phyloP scores from a whole-genome alignment of 768 basidiomycete genomes.

The Pleurotus pulmonarius region DNA sequence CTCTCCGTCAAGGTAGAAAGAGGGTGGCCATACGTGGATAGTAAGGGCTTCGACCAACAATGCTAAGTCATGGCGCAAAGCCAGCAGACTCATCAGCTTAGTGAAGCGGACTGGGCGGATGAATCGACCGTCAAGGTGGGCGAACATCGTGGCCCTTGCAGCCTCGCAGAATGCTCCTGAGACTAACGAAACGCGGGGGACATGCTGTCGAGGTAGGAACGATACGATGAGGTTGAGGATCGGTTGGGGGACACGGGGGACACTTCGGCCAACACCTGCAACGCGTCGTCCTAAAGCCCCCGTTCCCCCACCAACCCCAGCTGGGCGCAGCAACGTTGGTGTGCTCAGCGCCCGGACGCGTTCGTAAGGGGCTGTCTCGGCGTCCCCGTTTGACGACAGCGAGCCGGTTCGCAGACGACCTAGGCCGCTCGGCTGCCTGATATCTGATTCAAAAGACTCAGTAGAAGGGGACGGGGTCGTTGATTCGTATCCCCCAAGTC shows the following conservation, averaged over 20 bases:
- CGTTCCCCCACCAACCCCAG: neutral
- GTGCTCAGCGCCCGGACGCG: conserved; percentile 4
- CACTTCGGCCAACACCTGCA: neutral
- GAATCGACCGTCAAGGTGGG: conserved; percentile 27
- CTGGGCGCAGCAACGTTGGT: neutral
- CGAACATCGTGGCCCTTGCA: conserved; percentile 29
- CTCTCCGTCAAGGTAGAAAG: conserved; percentile 26
- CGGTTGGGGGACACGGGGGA: neutral
- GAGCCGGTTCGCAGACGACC: conserved; percentile 4
- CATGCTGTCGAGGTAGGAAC: conserved; percentile 25
- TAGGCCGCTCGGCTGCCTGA: conserved; percentile 5
- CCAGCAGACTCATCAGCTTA: conserved; percentile 31
- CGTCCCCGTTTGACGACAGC: conserved; percentile 1
- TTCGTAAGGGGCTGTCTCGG: neutral
- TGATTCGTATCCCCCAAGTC: neutral
- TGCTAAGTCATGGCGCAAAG: conserved; percentile 35
- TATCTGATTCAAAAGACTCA: conserved; percentile 6
- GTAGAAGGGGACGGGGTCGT: conserved; percentile 5
- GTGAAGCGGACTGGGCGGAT: conserved; percentile 26
- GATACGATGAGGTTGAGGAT: conserved; percentile 8
- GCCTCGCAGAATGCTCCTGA: conserved; percentile 30
- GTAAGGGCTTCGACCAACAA: conserved; percentile 35
- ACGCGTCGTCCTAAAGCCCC: neutral
- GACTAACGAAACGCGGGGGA: conserved; percentile 25
- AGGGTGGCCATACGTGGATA: conserved; percentile 40